Base-by-base conservation (phyloP, 495 filamentous ascomycete genomes). In the Penicillium ochrochloron region DNA sequence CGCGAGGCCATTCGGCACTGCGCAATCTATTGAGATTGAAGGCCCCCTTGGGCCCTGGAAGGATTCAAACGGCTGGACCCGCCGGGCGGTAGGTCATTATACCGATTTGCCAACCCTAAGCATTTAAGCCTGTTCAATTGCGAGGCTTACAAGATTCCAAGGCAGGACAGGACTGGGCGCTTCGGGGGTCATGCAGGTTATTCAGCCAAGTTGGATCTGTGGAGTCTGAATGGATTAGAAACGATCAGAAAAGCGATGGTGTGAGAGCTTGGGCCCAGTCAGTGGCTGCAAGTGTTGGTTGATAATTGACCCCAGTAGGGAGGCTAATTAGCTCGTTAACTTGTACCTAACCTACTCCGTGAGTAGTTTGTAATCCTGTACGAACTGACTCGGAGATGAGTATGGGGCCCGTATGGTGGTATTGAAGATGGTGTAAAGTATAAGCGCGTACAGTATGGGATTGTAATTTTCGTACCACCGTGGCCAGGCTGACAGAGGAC, bases 21-120 rank as follows among this genome's bases (percentile, higher is more conserved):
- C n/a, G 53, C 25, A 62, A 21, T 59, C 19, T 57, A 14, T 53
- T 44, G 63, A 66, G 41, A 61, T 57, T 61, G 59, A 42, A 61
- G 59, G 33, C 27, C 19, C 17, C 11, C 60, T 33, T 33, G 31
- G 31, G 8, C 8, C 8, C 12, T 63, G 57, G 54, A 42, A 61
- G 52, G 57, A 60, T 57, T 50, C 44, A 57, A n/a, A 59, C 59
- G 31, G 59, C 42, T 23, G 35, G 64, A 58, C 62, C 62, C 62
- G 62, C 56, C 62, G 21, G 52, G 17, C 29, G 31, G 48, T 23
- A 3, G 52, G 52, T 14, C 52, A 55, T 19, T 7, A 35, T 35
- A 31, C 52, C 52, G 52, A 55, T 35, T 35, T 53, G 48, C 48
- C 48, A 27, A 51, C 48, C 25, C 48, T 14, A 51, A 51, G 25